A percentile compares a stretch with the other conserved stretches of the same genome.
Evolutionary conservation across 495 filamentous ascomycete genomes (phyloP).

Genomic region (Lasiosphaeria hispida): DNA sequence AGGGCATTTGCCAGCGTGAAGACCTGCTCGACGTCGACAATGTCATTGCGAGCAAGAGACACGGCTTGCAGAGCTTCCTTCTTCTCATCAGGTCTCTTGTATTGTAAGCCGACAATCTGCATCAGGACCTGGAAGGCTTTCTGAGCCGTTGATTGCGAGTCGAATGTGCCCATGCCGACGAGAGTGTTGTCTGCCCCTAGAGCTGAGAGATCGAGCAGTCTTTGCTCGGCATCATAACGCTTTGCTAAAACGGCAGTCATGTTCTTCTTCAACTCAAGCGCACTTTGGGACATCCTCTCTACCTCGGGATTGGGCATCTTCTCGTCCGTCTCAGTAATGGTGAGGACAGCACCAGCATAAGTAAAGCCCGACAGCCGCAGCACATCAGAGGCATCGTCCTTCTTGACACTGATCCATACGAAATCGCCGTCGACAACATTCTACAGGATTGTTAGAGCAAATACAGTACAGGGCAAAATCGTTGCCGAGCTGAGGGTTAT

Average conservation of each 20-base stretch:
- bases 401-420: slow-evolving; percentile 63
- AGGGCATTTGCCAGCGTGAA: slow-evolving; percentile 70
- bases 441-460: slow-evolving; percentile 66
- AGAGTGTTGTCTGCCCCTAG: slow-evolving; percentile 68
- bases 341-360: slow-evolving; percentile 62
- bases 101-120: slow-evolving; percentile 70
- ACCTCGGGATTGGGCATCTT: slow-evolving; percentile 24
- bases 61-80: slow-evolving; percentile 72
- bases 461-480: background rate
- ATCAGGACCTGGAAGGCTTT: slow-evolving; percentile 91
- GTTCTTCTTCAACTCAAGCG: slow-evolving; percentile 43
- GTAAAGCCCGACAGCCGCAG: slow-evolving; percentile 59
- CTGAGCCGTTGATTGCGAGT: slow-evolving; percentile 62
- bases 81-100: slow-evolving; percentile 62
- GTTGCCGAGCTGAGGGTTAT: no score
- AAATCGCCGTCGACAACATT: slow-evolving; percentile 67
- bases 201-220: slow-evolving; percentile 76
- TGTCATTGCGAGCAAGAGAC: slow-evolving; percentile 71
- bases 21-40: slow-evolving; percentile 66
- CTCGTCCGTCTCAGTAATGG: slow-evolving; percentile 43
- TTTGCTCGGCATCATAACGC: slow-evolving; percentile 66
- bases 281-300: slow-evolving; percentile 37
- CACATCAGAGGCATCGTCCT: slow-evolving; percentile 59
- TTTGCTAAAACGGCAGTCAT: slow-evolving; percentile 58
- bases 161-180: slow-evolving; percentile 70